Evolutionary conservation across 78 protist species (phyloP), one percentile per base, ranked within the genome.

Genomic region (Cyanophora paradoxa): DNA sequence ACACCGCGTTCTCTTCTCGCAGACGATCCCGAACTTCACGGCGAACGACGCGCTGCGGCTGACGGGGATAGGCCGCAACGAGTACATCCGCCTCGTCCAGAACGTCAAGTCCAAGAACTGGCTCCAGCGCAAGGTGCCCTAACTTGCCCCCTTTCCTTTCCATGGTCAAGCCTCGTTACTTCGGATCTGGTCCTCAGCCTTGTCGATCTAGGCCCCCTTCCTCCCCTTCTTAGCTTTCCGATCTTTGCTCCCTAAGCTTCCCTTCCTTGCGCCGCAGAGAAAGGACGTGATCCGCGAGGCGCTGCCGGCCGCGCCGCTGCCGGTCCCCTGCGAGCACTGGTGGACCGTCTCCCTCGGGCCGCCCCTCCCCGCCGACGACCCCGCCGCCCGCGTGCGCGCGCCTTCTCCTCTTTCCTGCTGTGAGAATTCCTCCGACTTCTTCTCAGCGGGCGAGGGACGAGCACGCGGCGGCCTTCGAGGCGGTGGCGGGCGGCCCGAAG

Each of bases 1-100:
- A 11, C 42, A 1, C 0, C 48, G 76, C 37, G 90, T 76, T 6
- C 28, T 30, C 30, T 57, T 82, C 64, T 89, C 83, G 44, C 91
- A 89, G 64, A 2, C 88, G 16, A 77, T 89, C 16, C 93, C 93
- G n/a, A 89, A 89, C 81, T 89, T 89, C 41, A 75, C 93, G 4
- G 93, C 93, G 0, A 78, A 76, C 16, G 93, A 89, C 73, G 50
- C 56, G 13, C 33, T 69, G 54, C 76, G 82, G 5, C 36, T 83
- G 31, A 34, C 85, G 1, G 84, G 88, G 40, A 70, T 89, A 4
- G 93, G 93, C 11, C 70, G 93, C 42, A 89, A 89, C 62, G 80
- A 81, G 76, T 89, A 64, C 76, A 63, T 89, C 41, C 79, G 78
- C 50, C 17, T 70, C 50, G 57, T 83, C 79, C 86, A 89, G 52